Evolutionary conservation across 2,329 filamentous ascomycete genomes (phyloP).

Genomic region (Colletotrichum higginsianum): DNA sequence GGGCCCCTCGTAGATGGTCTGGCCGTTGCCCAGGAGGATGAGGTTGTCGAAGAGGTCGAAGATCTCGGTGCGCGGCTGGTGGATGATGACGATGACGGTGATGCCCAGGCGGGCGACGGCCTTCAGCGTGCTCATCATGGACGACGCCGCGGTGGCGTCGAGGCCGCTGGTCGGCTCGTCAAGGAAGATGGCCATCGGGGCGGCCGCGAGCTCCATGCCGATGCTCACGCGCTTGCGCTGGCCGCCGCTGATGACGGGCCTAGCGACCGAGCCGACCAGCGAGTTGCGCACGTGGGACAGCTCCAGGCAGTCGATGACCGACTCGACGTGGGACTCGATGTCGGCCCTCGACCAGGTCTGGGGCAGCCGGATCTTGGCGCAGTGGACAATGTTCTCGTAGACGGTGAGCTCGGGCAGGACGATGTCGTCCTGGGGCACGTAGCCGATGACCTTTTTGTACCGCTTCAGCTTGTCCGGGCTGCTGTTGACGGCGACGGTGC

Average conservation of each 20-base stretch:
- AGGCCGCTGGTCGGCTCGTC: constrained; percentile 69
- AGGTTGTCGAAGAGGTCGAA: constrained; percentile 71
- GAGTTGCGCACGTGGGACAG: constrained; percentile 67
- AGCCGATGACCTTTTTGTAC: constrained; percentile 73
- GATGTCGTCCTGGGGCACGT: constrained; percentile 74
- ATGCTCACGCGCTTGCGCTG: constrained; percentile 73
- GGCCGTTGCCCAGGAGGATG: constrained; percentile 68
- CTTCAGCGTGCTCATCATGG: constrained; percentile 69
- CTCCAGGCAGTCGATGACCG: constrained; percentile 68
- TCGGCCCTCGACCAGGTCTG: constrained; percentile 64
- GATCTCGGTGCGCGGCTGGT: constrained; percentile 72
- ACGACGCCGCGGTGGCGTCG: constrained; percentile 69
- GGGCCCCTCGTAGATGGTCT: constrained; percentile 68
- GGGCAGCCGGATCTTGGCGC: constrained; percentile 68
- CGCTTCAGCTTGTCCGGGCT: constrained; percentile 61
- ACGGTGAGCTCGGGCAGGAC: constrained; percentile 73
- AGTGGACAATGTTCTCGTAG: constrained; percentile 74
- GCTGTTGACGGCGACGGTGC: constrained; percentile 68
- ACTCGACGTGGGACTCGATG: constrained; percentile 68
- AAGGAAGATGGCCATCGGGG: constrained; percentile 69
- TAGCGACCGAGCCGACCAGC: constrained; percentile 65
- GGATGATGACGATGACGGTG: constrained; percentile 71
- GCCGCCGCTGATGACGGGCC: constrained; percentile 69
- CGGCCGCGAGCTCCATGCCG: constrained; percentile 70
- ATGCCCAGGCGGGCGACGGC: constrained; percentile 69